These are phyloP conservation scores for Thozetella sp. DNA, from an alignment of 495 filamentous ascomycete species.

Conservation along the genomic window DNA sequence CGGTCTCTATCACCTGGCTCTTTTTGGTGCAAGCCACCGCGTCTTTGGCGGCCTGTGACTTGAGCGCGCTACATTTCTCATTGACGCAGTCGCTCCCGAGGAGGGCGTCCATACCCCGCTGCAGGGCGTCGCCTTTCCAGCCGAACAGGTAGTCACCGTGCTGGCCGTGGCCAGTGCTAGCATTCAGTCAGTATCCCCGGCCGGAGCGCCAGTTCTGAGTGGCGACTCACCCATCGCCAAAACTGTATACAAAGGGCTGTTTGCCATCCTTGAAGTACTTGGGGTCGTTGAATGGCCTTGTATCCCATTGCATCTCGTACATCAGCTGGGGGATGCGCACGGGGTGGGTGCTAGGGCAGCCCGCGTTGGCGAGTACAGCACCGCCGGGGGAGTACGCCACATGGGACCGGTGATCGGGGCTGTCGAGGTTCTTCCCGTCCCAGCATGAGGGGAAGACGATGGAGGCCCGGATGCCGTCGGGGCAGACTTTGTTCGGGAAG, in stretches of 20 bases:
- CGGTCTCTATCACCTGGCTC: not conserved
- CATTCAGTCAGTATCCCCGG: not conserved
- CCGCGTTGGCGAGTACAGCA: conserved; percentile 42
- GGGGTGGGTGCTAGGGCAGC: conserved; percentile 48
- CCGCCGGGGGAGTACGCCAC: conserved; percentile 42
- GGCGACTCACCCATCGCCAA: conserved; percentile 33
- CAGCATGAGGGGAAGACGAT: conserved; percentile 57
- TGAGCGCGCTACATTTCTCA: not conserved
- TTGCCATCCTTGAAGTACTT: conserved; percentile 47
- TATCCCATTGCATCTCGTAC: conserved; percentile 50
- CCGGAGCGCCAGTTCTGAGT: not conserved
- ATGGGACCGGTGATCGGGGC: conserved; percentile 49
- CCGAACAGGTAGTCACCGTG: conserved; percentile 56
- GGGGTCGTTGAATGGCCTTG: conserved; percentile 42
- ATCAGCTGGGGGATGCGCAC: conserved; percentile 52
- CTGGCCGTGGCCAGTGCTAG: conserved; percentile 25
- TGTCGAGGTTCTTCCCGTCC: conserved; percentile 54
- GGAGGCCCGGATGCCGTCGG: conserved; percentile 48
- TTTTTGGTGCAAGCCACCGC: not conserved
- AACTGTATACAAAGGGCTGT: conserved; percentile 49
- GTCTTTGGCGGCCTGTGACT: not conserved
- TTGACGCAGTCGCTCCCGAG: not conserved
- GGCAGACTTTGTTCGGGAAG: conserved; percentile 36
- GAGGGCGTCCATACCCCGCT: conserved; percentile 44
- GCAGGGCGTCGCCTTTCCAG: conserved; percentile 47